Conservation (phyloP, 345 rosid genomes). For the Cardamine occulta region DNA sequence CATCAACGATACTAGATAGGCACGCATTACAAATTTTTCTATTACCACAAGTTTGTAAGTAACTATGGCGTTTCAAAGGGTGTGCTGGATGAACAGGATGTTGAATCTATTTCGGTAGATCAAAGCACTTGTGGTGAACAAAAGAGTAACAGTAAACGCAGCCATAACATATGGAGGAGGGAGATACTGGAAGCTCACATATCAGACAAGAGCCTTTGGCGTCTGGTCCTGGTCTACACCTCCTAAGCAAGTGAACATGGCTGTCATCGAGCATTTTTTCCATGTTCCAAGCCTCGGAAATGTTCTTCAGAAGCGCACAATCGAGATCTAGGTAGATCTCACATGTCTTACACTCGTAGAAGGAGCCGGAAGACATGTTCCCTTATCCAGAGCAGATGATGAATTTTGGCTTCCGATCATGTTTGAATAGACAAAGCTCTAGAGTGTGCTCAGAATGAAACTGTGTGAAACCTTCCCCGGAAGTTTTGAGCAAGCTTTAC, state of each 20-base stretch:
- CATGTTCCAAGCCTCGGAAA: background rate
- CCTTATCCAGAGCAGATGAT: slow-evolving; percentile 22
- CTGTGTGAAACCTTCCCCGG: background rate
- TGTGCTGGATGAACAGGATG: slow-evolving; percentile 17
- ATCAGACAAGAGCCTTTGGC: background rate
- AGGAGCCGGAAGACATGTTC: background rate
- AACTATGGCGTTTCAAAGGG: background rate
- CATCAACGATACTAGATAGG: rapidly evolving
- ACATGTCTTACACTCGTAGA: slow-evolving; percentile 25
- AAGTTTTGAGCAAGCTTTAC: slow-evolving; percentile 13
- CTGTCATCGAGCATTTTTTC: background rate
- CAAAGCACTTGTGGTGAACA: slow-evolving; percentile 27
- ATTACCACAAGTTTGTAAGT: background rate
- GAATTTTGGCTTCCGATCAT: background rate
- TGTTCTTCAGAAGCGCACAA: slow-evolving; percentile 1
- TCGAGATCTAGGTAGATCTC: slow-evolving; percentile 21
- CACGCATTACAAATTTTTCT: background rate
- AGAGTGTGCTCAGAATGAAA: slow-evolving; percentile 15
- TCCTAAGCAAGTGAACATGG: background rate
- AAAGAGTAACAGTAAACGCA: slow-evolving; percentile 16
- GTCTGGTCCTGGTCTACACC: slow-evolving; percentile 13
- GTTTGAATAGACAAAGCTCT: background rate
- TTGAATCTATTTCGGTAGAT: slow-evolving; percentile 10
- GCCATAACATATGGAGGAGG: slow-evolving; percentile 2
- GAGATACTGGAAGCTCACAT: background rate